phyloP scores from a whole-genome alignment of 2,329 filamentous ascomycete species.

The Pseudonectria buxi region DNA sequence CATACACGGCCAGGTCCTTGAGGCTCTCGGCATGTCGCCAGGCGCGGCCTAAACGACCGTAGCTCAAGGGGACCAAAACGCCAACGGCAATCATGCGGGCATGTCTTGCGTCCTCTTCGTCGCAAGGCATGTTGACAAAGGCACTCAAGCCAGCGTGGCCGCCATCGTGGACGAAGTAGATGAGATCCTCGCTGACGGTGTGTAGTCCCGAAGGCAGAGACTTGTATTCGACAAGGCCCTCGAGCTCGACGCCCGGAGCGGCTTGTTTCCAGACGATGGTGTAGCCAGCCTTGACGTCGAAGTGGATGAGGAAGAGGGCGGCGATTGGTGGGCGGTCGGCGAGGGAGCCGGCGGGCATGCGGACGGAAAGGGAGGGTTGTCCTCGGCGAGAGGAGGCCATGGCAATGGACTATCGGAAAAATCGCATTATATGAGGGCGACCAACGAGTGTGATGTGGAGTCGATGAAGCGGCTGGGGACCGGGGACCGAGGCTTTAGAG shows the following conservation, averaged over 20 bases:
- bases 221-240: slow-evolving; percentile 92
- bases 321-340: slow-evolving; percentile 43
- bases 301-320: slow-evolving; percentile 81
- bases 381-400: slow-evolving; percentile 36
- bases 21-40: slow-evolving; percentile 81
- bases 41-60: slow-evolving; percentile 75
- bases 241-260: slow-evolving; percentile 62
- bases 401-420: slow-evolving; percentile 19
- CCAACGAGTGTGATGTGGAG: background rate
- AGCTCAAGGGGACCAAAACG: slow-evolving; percentile 76
- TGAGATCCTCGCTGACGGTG: slow-evolving; percentile 78
- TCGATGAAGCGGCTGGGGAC: background rate
- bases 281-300: slow-evolving; percentile 87
- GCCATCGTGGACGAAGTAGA: slow-evolving; percentile 84
- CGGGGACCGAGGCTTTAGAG: no score
- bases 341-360: slow-evolving; percentile 24
- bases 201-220: slow-evolving; percentile 90
- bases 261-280: slow-evolving; percentile 85
- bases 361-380: slow-evolving; percentile 34
- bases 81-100: slow-evolving; percentile 92
- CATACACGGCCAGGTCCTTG: slow-evolving; percentile 66
- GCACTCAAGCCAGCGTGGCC: slow-evolving; percentile 83
- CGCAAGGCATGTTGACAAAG: slow-evolving; percentile 77
- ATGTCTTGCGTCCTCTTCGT: slow-evolving; percentile 70
- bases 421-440: slow-evolving; percentile 21